Evolutionary conservation across 805 yeast genomes (phyloP), one percentile per base, ranked within the genome.

Genomic region (Candida nitratophila): DNA sequence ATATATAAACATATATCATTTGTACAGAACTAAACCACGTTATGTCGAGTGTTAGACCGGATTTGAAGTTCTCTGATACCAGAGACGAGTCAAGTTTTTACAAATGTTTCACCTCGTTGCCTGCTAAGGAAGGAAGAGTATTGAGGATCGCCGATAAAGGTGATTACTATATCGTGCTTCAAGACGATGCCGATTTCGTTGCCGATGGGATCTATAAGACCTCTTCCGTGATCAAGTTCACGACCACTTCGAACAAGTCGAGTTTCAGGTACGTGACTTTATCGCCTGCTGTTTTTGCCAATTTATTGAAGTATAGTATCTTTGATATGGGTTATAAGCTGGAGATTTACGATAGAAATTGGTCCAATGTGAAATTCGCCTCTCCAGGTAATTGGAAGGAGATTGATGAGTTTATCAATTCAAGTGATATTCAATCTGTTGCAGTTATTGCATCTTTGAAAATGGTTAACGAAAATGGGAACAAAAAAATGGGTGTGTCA

Each of bases 331-430:
- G 89, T 16, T 74, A 73, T 55, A 88, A 88, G 59, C 76, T 93
- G 16, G 96, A 90, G 57, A 75, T 93, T 16, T 91, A 85, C 59
- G 81, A 80, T 51, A 78, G 73, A 57, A 66, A 63, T 48, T 91
- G 96, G 76, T 70, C 62, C 41, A 65, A 75, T 43, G 52, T 66
- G 49, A 74, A 69, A 45, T 65, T 71, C 37, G 96, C 96, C 0
- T 83, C 96, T 1, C 97, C 98, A 0, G 99, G 99, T 6, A 90
- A 93, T 61, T 66, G 90, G 41, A 86, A 82, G 46, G 80, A 72
- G 37, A 77, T 85, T 39, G 96, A 86, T 51, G 89, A 84, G 30
- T 65, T 87, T 63, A 69, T 88, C 50, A 66, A 66, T 42, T 59
- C 68, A 3, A 66, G 74, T 2, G 66, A 68, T 15, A 43, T 60